Base-by-base conservation (phyloP, 2,329 filamentous ascomycete species). In the Aspergillus texensis region DNA sequence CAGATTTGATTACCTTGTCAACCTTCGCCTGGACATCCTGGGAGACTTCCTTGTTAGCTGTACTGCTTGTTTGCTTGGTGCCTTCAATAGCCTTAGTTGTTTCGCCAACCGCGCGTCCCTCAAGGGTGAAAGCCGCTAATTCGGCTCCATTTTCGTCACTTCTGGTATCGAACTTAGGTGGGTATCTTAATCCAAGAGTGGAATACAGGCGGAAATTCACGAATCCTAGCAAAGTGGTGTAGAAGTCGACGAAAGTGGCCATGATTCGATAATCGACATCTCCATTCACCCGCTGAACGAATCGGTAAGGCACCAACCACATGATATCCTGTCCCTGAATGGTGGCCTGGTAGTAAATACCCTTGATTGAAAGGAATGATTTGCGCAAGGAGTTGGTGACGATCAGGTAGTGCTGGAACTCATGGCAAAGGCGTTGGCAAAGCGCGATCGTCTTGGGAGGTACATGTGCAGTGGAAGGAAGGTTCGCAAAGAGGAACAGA, bases 221-320 rank as follows among this genome's bases (percentile, higher is more conserved):
- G 74, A 99, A 99, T 65, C 94, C 91, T 24, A 99, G 84, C 16
- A 99, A 85, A 5, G 94, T 98, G 73, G 96, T 97, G 84, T 99
- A 99, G 79, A 99, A 99, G 78, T 99, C 94, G 68, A 99, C 89
- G 76, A 99, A 99, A 5, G 95, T 99, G 64, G 93, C 94, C 95
- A 99, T 99, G 80, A 99, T 99, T 74, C 95, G 87, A 82, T 97
- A 99, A 79, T 99, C 95, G 68, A 99, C 91, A 79, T 99, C 95
- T 62, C 91, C 92, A 46, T 95, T 92, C 16, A 97, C 90, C 70
- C 92, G 86, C 83, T 99, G 95, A 75, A 98, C 97, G 81, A 99
- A 99, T 78, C 93, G 93, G 83, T 99, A 99, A 1, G 95, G 95
- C 12, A 97, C 94, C 45, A 99, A 85, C 95, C 95, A 99, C 69